Evolutionary conservation across 2,329 filamentous ascomycete genomes (phyloP).

Genomic region (Pseudogymnoascus sp.): DNA sequence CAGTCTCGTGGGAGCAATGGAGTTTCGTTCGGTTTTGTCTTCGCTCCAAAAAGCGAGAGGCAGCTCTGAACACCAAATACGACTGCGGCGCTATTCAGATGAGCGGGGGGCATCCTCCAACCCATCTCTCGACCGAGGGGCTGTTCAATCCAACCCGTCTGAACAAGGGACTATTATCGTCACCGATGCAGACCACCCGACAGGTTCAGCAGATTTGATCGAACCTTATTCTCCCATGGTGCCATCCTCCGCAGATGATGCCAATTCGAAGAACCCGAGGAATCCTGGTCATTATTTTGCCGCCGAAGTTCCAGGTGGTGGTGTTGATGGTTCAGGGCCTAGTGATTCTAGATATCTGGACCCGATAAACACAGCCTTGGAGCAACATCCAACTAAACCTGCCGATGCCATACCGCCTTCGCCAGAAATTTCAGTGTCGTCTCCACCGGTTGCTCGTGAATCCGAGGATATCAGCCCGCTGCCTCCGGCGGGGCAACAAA

Average conservation of each 20-base stretch:
- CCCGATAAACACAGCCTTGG: conserved; percentile 9
- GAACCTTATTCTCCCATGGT: neutral
- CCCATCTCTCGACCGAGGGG: neutral
- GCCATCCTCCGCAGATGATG: conserved; percentile 24
- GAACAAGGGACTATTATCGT: conserved; percentile 21
- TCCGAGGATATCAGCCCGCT: conserved; percentile 29
- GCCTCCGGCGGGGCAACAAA: conserved; percentile 18
- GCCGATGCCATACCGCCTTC: conserved; percentile 26
- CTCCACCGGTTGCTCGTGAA: conserved; percentile 18
- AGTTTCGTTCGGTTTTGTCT: conserved; percentile 86
- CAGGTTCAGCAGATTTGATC: conserved; percentile 17
- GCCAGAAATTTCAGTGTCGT: conserved; percentile 21
- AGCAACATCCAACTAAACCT: conserved; percentile 16
- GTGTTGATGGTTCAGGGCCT: conserved; percentile 32
- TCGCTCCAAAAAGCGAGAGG: conserved; percentile 77
- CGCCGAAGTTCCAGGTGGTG: conserved; percentile 23
- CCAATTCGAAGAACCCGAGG: conserved; percentile 7
- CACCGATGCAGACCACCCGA: conserved; percentile 34
- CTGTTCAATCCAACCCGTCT: neutral
- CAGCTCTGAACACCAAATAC: conserved; percentile 60
- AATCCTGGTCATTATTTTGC: conserved; percentile 21
- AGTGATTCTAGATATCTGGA: neutral
- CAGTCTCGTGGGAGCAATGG: conserved; percentile 84
- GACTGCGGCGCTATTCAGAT: conserved; percentile 61
- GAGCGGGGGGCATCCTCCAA: conserved; percentile 37